Evolutionary conservation across 139 green algal genomes (phyloP).

Genomic region (Microglena sp.): DNA sequence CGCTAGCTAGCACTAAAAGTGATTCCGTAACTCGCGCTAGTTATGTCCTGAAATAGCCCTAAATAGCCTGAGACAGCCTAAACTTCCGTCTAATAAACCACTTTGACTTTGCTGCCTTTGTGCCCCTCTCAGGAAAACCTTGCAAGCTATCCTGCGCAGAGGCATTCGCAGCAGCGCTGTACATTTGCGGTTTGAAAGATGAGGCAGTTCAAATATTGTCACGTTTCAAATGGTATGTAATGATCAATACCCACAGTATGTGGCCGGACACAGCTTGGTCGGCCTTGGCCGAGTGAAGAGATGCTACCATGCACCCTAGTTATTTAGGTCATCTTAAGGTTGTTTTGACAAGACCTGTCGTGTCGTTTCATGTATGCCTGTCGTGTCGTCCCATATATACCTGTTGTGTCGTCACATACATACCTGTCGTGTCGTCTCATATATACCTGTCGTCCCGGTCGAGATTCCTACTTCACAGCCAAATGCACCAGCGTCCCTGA

Average conservation of each 20-base stretch:
- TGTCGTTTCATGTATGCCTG: neutral
- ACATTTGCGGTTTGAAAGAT: conserved; percentile 66
- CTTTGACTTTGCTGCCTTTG: neutral
- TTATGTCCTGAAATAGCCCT: too few species aligned
- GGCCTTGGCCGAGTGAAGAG: neutral
- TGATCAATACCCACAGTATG: neutral
- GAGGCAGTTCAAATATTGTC: conserved; percentile 52
- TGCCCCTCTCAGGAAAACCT: conserved; percentile 43
- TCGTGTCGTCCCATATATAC: neutral
- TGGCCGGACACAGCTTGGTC: neutral
- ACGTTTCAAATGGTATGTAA: conserved; percentile 76
- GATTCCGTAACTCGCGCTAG: too few species aligned
- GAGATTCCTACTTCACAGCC: too few species aligned
- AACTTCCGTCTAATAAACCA: too few species aligned
- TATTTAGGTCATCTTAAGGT: neutral
- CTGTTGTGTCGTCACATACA: too few species aligned
- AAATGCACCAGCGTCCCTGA: too few species aligned
- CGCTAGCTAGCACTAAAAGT: too few species aligned
- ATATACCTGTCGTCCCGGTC: too few species aligned
- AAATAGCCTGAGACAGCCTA: too few species aligned
- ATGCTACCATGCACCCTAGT: neutral
- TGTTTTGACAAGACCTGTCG: neutral
- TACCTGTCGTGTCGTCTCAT: too few species aligned
- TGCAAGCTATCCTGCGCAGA: conserved; percentile 96
- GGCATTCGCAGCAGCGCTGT: conserved; percentile 75